Evolutionary conservation across 176 grass and related monocot genomes (phyloP).

Genomic region (Zoysia japonica): DNA sequence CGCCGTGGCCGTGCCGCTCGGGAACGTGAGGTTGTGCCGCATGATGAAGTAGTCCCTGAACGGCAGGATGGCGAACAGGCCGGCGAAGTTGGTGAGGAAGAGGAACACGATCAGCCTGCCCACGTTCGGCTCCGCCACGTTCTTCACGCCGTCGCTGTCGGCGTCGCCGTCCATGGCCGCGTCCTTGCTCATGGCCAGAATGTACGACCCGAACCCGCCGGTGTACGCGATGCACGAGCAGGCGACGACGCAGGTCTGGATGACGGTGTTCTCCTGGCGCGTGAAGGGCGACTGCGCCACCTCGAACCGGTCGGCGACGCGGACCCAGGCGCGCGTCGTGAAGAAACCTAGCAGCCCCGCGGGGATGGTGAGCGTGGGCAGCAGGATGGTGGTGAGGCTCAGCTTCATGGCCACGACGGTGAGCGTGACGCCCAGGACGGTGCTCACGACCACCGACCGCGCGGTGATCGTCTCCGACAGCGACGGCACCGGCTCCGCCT

Average conservation of each 20-base stretch:
- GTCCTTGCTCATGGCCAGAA: constrained; percentile 34
- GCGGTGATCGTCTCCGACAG: constrained; percentile 51
- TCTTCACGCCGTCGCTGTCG: constrained; percentile 12
- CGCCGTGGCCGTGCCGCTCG: constrained; percentile 60
- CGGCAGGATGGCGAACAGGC: constrained; percentile 52
- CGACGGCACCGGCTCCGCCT: constrained; percentile 49
- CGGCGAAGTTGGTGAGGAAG: constrained; percentile 54
- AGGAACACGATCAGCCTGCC: constrained; percentile 49
- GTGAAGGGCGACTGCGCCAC: constrained; percentile 49
- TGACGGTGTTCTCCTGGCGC: constrained; percentile 78
- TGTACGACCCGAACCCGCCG: constrained; percentile 43
- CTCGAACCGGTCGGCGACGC: constrained; percentile 30
- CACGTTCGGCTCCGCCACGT: constrained; percentile 40
- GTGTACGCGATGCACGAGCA: constrained; percentile 18
- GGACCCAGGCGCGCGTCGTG: constrained; percentile 49
- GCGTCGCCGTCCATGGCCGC: background rate
- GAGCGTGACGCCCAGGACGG: constrained; percentile 40
- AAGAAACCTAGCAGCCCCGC: constrained; percentile 59
- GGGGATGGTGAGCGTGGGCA: constrained; percentile 49
- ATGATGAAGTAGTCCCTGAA: constrained; percentile 65
- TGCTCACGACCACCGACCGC: constrained; percentile 52
- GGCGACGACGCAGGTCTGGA: constrained; percentile 90
- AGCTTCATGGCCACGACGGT: constrained; percentile 64
- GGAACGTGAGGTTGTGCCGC: constrained; percentile 59
- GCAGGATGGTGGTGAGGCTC: constrained; percentile 42